phyloP scores from a whole-genome alignment of 1,284 basidiomycete genomes.

The Sanghuangporus sanghuang region DNA sequence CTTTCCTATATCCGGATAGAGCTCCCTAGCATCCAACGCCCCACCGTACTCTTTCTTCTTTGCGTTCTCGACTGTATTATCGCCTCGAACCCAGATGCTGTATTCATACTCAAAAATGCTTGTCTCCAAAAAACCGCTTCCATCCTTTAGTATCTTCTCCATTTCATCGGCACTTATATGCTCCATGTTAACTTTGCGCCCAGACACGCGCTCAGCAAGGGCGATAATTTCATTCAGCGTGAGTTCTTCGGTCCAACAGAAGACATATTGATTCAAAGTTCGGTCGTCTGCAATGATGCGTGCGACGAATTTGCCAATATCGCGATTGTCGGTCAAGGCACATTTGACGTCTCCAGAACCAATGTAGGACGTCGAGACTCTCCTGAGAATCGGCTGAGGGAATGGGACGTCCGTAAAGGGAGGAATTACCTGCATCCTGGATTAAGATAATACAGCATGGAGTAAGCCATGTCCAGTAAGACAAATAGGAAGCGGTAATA shows the following conservation, averaged over 20 bases:
- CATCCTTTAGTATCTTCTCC: background rate
- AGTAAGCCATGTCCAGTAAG: background rate
- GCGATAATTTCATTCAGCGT: constrained; percentile 15
- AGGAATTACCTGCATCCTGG: background rate
- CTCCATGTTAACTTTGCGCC: background rate
- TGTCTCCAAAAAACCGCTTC: background rate
- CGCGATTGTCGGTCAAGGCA: constrained; percentile 12
- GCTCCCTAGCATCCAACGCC: constrained; percentile 14
- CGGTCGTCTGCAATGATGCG: constrained; percentile 22
- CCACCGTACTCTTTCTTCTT: constrained; percentile 15
- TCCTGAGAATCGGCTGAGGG: background rate
- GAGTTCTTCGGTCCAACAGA: constrained; percentile 25
- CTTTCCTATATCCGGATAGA: constrained; percentile 13
- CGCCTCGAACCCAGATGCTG: constrained; percentile 10
- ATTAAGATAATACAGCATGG: background rate
- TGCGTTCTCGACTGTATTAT: constrained; percentile 16
- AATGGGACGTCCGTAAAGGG: background rate
- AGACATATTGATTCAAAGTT: constrained; percentile 25
- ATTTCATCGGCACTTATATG: background rate
- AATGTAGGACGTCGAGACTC: background rate
- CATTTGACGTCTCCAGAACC: constrained; percentile 14
- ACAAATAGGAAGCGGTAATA: background rate
- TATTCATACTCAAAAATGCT: background rate
- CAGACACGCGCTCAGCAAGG: background rate
- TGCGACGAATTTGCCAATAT: constrained; percentile 18